Base-by-base conservation (phyloP, 768 basidiomycete species). In the Leucocoprinus birnbaumii region DNA sequence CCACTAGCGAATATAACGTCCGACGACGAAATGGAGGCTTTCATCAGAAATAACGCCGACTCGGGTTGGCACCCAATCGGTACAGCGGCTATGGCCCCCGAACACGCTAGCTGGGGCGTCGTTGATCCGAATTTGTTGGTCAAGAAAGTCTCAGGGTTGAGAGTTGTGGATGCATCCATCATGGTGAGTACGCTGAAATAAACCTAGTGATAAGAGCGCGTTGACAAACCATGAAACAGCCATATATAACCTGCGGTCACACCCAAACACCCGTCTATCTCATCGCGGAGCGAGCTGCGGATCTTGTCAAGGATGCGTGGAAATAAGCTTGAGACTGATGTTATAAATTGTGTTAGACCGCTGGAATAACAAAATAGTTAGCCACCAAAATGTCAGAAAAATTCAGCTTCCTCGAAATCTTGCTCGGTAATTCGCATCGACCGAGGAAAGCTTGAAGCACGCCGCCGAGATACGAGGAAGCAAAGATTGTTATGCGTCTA, bases 121-220 rank as follows among this genome's bases (percentile, higher is more conserved):
- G 13, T 16, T 19, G 8, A 74, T 60, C 66, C 73, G 3, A 63
- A 73, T 56, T 59, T 77, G 48, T 59, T 44, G 34, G 70, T 76
- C 6, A 74, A 76, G 55, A 66, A 65, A 0, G 61, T 66, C 0
- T 41, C 37, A 3, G 73, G 70, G 7, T 47, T 75, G 50, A 64
- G 75, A 2, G 60, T 76, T 21, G 71, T 76, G 11, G 73, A 76
- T 63, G 69, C 68, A 0, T 55, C 43, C 6, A 25, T 45, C 6
- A 45, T 45, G 43, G 43, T 45, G 43, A 45, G 43, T 31, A 16
- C 10, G 14, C 22, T 25, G 25, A 19, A n/a, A 3, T 22, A 19
- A 22, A 10, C 8, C 22, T 13, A 16, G 14, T 8, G 16, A 14
- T 18, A 2, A 47, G 45, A 26, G 19, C 16, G 43, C 13, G 31